Conservation (phyloP, 805 yeast species). For the Pichia nakasei region DNA sequence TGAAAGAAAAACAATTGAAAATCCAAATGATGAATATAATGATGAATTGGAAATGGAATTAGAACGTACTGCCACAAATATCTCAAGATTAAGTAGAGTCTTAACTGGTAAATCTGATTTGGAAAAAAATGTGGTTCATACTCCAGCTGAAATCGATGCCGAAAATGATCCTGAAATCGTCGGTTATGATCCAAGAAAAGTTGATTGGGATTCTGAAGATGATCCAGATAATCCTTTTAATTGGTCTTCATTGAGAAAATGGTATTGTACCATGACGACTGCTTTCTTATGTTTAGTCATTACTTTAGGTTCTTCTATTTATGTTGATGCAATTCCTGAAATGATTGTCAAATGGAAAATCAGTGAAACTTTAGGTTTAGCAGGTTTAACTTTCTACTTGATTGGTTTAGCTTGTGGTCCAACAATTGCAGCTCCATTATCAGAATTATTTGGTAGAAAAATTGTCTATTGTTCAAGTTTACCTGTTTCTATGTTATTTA, state of each 20-base stretch:
- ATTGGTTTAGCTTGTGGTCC: conserved; percentile 69
- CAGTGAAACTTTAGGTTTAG: conserved; percentile 50
- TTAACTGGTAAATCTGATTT: conserved; percentile 10
- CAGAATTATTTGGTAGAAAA: conserved; percentile 62
- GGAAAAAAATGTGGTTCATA: conserved; percentile 1
- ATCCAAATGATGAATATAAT: conserved; percentile 12
- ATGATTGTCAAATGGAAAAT: conserved; percentile 39
- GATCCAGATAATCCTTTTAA: conserved; percentile 61
- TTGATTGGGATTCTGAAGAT: conserved; percentile 52
- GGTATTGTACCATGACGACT: conserved; percentile 57
- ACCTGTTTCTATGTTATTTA: conserved; percentile 61
- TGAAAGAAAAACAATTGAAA: neutral
- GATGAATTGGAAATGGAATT: conserved; percentile 19
- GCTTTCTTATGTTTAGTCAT: conserved; percentile 61
- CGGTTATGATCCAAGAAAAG: conserved; percentile 30
- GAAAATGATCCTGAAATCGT: conserved; percentile 16
- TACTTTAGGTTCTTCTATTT: conserved; percentile 68
- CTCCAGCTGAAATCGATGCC: conserved; percentile 17
- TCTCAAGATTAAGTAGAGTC: conserved; percentile 15
- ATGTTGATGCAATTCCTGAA: conserved; percentile 55
- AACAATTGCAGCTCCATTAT: conserved; percentile 60
- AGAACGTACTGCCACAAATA: conserved; percentile 14
- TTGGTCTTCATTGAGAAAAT: conserved; percentile 57
- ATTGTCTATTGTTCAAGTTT: conserved; percentile 49
- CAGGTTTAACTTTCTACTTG: conserved; percentile 64